Conservation (phyloP, 257 asterid genomes). For the Paulownia fortunei region DNA sequence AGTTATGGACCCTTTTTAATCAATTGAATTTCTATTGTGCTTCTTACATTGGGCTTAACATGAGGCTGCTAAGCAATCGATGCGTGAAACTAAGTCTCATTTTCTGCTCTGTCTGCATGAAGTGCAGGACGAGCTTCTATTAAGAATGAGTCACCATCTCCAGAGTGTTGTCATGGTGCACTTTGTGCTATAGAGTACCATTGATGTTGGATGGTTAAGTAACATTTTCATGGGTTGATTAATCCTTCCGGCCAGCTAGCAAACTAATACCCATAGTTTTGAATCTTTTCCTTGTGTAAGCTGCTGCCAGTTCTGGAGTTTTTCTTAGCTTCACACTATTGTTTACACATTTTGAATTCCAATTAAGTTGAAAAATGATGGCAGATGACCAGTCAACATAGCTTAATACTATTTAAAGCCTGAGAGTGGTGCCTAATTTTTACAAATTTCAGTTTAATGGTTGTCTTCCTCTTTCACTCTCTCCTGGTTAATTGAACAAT, state of each 20-base stretch:
- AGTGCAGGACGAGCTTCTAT: not conserved
- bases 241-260: not conserved
- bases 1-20: not conserved
- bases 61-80: not conserved
- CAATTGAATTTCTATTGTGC: not conserved
- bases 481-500: not conserved
- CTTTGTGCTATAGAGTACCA: too few relatives aligned
- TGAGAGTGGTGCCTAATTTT: not conserved
- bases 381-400: not conserved
- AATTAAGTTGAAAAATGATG: not conserved
- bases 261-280: too few relatives aligned
- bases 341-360: not conserved
- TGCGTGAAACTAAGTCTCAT: not conserved
- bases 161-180: too few relatives aligned
- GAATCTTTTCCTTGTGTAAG: too few relatives aligned
- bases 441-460: not conserved
- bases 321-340: not conserved
- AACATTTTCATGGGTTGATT: not conserved
- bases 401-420: not conserved
- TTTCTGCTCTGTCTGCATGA: not conserved
- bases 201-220: too few relatives aligned
- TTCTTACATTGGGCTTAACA: not conserved
- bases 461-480: not conserved
- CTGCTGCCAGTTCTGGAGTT: not conserved
- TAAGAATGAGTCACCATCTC: not conserved